Base-by-base conservation (phyloP, 352 stramenopile genomes). In the Globisporangium heterothallicum region DNA sequence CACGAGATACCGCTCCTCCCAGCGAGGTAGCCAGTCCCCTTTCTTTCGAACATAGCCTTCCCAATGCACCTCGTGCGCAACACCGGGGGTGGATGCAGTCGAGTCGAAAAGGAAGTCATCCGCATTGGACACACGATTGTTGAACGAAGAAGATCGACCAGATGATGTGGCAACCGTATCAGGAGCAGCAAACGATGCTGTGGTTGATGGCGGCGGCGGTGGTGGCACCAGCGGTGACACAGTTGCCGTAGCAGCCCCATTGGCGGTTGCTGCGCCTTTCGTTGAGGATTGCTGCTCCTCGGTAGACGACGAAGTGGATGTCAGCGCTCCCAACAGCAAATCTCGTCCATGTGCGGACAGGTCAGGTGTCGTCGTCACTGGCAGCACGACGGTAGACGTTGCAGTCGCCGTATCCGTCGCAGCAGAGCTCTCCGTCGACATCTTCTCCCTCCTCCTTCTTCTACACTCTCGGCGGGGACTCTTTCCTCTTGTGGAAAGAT, bases 31-130 rank as follows among this genome's bases (percentile, higher is more conserved):
- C 84, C 84, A 94, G 53, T 94, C 84, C 36, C 84, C 84, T 66
- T 94, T 94, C 72, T 92, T 92, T 45, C 84, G 81, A 16, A 92
- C 84, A 48, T 88, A 90, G n/a, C 84, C 84, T 55, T 94, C 84
- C 84, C 84, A 94, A 34, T 92, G 84, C 5, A 94, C 82, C 44
- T 92, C 73, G 50, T 94, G 84, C 8, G 69, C 61, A 19, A 80
- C 60, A 19, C 49, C 64, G 8, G 78, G 60, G 36, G 64, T 53
- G 18, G 73, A 70, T 27, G 71, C 51, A 4, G 66, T 56, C 18
- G 63, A 68, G 58, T 76, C 70, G 30, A 61, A 30, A 18, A 78
- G 55, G 19, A 75, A 59, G 41, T 62, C 56, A 10, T 56, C 56
- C 18, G 5, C 35, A 13, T 35, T 50, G 18, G 49, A 27, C n/a